phyloP scores from a whole-genome alignment of 2,329 filamentous ascomycete species.

The Xylariaceae sp. region DNA sequence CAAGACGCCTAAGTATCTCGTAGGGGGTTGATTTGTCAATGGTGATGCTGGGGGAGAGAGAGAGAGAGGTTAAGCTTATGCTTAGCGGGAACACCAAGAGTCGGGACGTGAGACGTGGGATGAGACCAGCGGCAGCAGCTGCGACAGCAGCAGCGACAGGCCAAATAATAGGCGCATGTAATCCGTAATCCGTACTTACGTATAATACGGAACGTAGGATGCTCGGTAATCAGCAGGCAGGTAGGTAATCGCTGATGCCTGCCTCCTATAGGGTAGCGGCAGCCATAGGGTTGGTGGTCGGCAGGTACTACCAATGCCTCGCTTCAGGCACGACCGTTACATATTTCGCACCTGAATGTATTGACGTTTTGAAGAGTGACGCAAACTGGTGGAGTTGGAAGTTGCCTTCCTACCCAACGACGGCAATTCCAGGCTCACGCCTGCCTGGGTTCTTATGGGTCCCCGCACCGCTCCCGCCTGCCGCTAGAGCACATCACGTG shows the following conservation, averaged over 20 bases:
- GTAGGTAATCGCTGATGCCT: not conserved
- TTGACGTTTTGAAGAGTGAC: not conserved
- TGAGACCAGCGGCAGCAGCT: no score
- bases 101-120: not conserved
- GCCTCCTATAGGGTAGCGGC: not conserved
- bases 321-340: no score
- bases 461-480: not conserved
- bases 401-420: not conserved
- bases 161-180: no score
- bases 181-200: no score
- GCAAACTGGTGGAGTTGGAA: not conserved
- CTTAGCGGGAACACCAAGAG: not conserved
- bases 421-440: no score
- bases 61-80: not conserved
- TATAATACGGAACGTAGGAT: not conserved
- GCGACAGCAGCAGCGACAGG: not conserved
- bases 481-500: conserved; percentile 19
- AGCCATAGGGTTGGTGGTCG: no score
- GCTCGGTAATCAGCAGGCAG: not conserved
- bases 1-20: no score
- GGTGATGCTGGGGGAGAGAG: no score
- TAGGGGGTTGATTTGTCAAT: no score
- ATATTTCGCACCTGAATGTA: not conserved
- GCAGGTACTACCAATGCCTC: no score
- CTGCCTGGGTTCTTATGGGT: not conserved